Evolutionary conservation across 139 green algal species (phyloP).

Genomic region (Raphidocelis subcapitata): DNA sequence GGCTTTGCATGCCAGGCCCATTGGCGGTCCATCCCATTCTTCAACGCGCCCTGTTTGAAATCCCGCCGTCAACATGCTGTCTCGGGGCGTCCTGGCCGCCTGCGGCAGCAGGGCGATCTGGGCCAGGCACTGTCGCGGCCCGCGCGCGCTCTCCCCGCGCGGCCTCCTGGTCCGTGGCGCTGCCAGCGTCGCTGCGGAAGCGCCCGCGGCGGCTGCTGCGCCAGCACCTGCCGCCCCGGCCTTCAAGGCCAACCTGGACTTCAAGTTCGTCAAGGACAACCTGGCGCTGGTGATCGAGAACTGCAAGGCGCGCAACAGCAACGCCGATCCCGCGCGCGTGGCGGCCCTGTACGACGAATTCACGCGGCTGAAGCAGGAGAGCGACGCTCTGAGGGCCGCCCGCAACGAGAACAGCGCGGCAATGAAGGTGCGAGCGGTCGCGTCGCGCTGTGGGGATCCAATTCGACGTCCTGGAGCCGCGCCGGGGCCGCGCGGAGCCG

Average conservation of each 20-base stretch:
- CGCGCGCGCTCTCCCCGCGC: background rate
- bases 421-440: constrained; percentile 90
- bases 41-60: no score
- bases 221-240: constrained; percentile 7
- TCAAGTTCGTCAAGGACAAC: constrained; percentile 82
- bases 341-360: constrained; percentile 88
- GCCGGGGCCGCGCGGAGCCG: no score
- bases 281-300: constrained; percentile 74
- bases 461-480: no score
- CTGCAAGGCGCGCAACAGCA: constrained; percentile 57
- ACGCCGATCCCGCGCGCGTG: constrained; percentile 72
- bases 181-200: background rate
- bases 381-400: constrained; percentile 66
- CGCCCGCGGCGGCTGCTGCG: background rate
- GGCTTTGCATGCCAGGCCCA: no score
- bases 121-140: background rate
- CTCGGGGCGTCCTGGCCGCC: background rate
- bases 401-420: constrained; percentile 84
- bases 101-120: background rate
- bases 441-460: no score
- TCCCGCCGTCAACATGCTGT: no score
- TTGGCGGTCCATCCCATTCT: no score
- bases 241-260: constrained; percentile 87
- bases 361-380: constrained; percentile 51
- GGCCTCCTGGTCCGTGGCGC: background rate